Base-by-base conservation (phyloP, 192 early-diverging fungal species). In the Entophlyctis helioformis region DNA sequence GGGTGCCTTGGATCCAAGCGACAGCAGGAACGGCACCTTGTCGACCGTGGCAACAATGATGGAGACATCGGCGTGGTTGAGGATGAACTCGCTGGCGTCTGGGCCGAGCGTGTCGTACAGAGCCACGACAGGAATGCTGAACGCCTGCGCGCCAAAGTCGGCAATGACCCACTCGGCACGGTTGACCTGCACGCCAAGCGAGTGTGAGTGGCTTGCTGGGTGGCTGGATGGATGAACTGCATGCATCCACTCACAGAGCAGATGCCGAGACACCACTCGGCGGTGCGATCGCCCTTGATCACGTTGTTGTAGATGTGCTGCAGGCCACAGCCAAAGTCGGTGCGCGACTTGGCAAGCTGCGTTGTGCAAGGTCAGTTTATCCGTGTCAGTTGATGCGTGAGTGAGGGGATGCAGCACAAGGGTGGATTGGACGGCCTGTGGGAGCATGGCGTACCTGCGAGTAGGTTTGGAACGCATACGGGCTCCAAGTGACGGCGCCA, bases 101-200 rank as follows among this genome's bases (percentile, higher is more conserved):
- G 48, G 54, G 34, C 84, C 79, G 8, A 87, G 56, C 2, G 88
- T 76, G 33, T 87, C 86, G 59, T 86, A 89, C 8, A 91, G 59
- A 13, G 88, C 75, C 20, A 87, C 85, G 11, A 71, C 48, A 29
- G 44, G 40, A 18, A 36, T 36, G 16, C 47, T 45, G 46, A 54
- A 49, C 15, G 46, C 39, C 24, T 42, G 24, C 2, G 53, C 51
- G n/a, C 39, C 66, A 57, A 51, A 48, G 37, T 71, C 68, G 15
- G 68, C 46, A 39, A 75, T 64, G 10, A 68, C 35, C 72, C 71
- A 74, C 22, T 69, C 67, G n/a, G 63, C 56, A 27, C 70, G 46
- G 47, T 72, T 72, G 53, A 66, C 16, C 57, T 60, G 18, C 22
- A 63, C 64, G 72, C 38, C 65, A 63, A 51, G 82, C 76, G 23